Base-by-base conservation (phyloP, 2,329 filamentous ascomycete species). In the Colletotrichum abscissum region DNA sequence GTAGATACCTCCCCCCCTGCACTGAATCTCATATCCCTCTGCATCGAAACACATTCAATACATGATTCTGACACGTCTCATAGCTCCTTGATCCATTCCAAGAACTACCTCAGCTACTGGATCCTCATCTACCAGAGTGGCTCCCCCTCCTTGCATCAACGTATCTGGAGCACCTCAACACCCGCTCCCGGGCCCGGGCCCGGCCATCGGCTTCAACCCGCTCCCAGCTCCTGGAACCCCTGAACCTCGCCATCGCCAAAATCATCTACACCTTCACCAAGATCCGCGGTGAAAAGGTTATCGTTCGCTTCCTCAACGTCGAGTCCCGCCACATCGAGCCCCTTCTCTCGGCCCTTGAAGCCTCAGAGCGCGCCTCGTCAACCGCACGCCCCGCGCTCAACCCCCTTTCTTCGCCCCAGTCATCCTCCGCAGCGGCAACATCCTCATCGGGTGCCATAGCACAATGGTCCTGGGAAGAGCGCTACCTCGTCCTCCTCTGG, bases 191-290 rank as follows among this genome's bases (percentile, higher is more conserved):
- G 73, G 52, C 28, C 26, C 79, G 65, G 79, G 49, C 77, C 77
- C 54, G 16, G 35, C 55, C 67, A 38, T 22, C 82, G 63, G 67
- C 63, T n/a, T 78, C 81, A 80, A 74, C 76, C 80, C 78, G 76
- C 69, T 80, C 82, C 69, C 79, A 86, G 67, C 81, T 89, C 11
- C 78, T 91, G 16, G 83, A 86, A 26, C 88, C 92, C 1, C 83
- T 94, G 0, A 89, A 92, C 28, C 88, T 89, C 74, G 95, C 94
- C 5, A 91, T 97, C 68, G 94, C 93, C 81, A 90, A 89, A 74
- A 86, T 98, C 2, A 82, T 99, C 46, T 98, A 98, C 80, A 93
- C 92, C 0, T 93, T 99, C 74, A 98, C 95, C 87, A 99, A 99
- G 83, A 93, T 98, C 63, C 91, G 97, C 66, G 96, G 97, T 28